Evolutionary conservation across 2,329 filamentous ascomycete species (phyloP).

Genomic region (Pestalotiopsis sp.): DNA sequence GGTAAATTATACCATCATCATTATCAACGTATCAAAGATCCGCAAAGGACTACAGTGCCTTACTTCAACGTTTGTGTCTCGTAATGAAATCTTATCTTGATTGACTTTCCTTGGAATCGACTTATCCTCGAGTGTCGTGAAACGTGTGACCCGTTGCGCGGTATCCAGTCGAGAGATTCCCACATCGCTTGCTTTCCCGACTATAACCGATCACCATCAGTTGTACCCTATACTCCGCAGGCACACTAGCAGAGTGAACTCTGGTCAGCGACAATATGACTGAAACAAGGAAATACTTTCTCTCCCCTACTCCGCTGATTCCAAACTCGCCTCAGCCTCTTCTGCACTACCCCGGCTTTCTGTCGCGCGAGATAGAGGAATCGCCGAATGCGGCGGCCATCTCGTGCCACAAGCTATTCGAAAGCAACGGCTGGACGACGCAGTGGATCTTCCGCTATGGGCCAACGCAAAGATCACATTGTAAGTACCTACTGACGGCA

Average conservation of each 20-base stretch:
- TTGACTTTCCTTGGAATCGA: background rate
- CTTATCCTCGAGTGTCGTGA: background rate
- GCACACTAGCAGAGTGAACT: background rate
- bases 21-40: background rate
- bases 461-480: conserved; percentile 56
- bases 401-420: background rate
- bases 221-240: background rate
- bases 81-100: background rate
- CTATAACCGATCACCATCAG: background rate
- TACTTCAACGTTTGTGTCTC: background rate
- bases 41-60: background rate
- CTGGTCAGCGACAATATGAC: background rate
- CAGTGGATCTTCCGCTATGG: conserved; percentile 61
- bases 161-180: background rate
- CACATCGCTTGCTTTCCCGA: background rate
- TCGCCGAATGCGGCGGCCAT: background rate
- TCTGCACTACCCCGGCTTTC: conserved; percentile 4
- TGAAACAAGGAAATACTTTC: background rate
- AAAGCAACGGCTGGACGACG: conserved; percentile 23
- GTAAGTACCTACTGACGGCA: background rate
- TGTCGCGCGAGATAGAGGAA: background rate
- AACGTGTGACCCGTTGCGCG: background rate
- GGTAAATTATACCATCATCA: background rate
- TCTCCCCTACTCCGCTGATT: conserved; percentile 4
- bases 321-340: conserved; percentile 9